Evolutionary conservation across 345 rosid species (phyloP).

Genomic region (Bruguiera sexangula): DNA sequence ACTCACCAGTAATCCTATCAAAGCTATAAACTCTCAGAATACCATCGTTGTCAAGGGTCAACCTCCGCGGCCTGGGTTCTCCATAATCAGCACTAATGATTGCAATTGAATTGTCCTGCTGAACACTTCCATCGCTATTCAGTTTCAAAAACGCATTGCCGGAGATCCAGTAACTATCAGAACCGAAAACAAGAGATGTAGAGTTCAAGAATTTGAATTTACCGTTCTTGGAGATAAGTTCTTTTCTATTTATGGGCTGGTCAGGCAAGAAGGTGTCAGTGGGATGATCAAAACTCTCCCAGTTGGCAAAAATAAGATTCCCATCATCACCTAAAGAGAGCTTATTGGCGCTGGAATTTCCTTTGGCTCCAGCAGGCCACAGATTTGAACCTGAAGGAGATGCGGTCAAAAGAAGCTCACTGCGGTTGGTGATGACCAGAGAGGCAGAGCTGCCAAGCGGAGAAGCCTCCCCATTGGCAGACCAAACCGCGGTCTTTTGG

Average conservation of each 20-base stretch:
- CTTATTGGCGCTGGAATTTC: conserved; percentile 24
- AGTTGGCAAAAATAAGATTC: conserved; percentile 36
- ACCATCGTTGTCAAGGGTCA: conserved; percentile 51
- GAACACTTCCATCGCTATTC: conserved; percentile 22
- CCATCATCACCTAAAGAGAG: conserved; percentile 37
- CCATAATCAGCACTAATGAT: conserved; percentile 39
- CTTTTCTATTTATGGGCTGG: conserved; percentile 27
- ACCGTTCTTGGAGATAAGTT: conserved; percentile 31
- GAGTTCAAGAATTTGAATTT: conserved; percentile 38
- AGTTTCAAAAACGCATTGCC: conserved; percentile 15
- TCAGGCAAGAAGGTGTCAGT: conserved; percentile 48
- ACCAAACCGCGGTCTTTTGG: conserved; percentile 39
- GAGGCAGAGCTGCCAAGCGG: conserved; percentile 12
- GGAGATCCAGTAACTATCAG: conserved; percentile 32
- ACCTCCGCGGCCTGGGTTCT: conserved; percentile 23
- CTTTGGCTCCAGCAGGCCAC: conserved; percentile 17
- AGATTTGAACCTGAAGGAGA: conserved; percentile 26
- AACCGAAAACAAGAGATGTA: conserved; percentile 21
- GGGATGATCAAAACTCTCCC: conserved; percentile 42
- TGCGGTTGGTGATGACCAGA: conserved; percentile 23
- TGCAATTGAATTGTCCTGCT: background rate
- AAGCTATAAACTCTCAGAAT: conserved; percentile 44
- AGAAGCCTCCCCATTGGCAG: conserved; percentile 17
- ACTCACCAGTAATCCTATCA: background rate
- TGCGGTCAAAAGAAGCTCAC: conserved; percentile 31